These are phyloP conservation scores for Vicia villosa DNA, from an alignment of 306 rosid genomes.

Conservation along the genomic window DNA sequence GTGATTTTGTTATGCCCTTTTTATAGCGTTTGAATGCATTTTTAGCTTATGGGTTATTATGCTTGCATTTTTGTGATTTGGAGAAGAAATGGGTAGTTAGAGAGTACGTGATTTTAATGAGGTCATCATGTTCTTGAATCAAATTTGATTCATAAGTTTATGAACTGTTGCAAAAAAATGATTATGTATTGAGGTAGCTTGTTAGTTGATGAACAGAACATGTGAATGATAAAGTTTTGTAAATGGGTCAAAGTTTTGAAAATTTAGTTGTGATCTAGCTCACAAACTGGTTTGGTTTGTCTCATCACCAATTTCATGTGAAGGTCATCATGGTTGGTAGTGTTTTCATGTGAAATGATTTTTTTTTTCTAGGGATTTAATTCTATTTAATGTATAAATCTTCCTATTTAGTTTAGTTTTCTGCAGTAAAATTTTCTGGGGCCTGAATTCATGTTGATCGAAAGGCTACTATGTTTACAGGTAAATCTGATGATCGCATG, in stretches of 20 bases:
- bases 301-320: conserved; percentile 12
- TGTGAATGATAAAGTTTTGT: background rate
- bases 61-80: no score
- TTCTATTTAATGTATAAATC: background rate
- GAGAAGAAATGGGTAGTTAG: no score
- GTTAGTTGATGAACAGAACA: conserved; percentile 2
- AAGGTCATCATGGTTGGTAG: conserved; percentile 6
- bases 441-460: conserved; percentile 23
- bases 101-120: no score
- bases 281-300: conserved; percentile 19
- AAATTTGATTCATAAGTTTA: background rate
- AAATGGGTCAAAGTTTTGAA: background rate
- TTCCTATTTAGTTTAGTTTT: conserved; percentile 6
- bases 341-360: conserved; percentile 23
- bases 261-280: conserved; percentile 3
- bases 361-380: background rate
- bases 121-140: no score
- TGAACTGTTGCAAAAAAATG: background rate
- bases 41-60: background rate
- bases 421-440: conserved; percentile 21
- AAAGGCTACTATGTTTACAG: conserved; percentile 36
- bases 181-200: background rate
- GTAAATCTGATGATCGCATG: conserved; percentile 36
- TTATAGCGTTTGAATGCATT: no score
- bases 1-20: no score